A percentile compares a stretch with the other conserved stretches of the same genome.
These are phyloP conservation scores for Backusella psychrophila DNA, from an alignment of 192 early-diverging fungal species.

Conservation along the genomic window DNA sequence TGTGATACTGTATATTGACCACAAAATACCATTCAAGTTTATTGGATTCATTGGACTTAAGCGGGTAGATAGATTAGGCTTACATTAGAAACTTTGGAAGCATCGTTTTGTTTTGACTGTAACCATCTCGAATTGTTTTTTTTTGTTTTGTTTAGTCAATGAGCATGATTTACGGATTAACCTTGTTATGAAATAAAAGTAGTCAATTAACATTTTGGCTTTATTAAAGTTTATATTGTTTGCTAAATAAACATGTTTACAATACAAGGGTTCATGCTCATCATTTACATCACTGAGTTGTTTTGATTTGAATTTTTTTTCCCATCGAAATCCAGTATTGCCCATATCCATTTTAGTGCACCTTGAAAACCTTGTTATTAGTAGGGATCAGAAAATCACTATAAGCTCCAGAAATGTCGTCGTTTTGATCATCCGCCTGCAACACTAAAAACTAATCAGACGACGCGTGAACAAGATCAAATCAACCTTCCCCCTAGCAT, in stretches of 20 bases:
- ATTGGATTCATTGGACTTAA: not conserved
- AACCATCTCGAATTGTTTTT: not conserved
- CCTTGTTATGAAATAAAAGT: not conserved
- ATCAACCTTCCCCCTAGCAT: not conserved
- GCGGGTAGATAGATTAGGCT: constrained; percentile 1
- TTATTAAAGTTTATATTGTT: not conserved
- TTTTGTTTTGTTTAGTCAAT: not conserved
- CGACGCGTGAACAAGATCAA: constrained; percentile 7
- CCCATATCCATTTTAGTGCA: not conserved
- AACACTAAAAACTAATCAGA: constrained; percentile 6
- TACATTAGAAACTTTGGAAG: constrained; percentile 4
- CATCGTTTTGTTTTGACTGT: not conserved
- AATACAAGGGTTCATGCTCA: not conserved
- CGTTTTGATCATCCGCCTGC: constrained; percentile 5
- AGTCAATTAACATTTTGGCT: not conserved
- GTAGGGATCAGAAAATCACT: constrained; percentile 3
- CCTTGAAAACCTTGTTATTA: not conserved
- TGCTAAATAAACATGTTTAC: not conserved
- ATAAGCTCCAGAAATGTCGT: not conserved
- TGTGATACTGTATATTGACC: not conserved
- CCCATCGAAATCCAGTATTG: not conserved
- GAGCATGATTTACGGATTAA: not conserved
- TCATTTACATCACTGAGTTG: not conserved
- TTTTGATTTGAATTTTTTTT: constrained; percentile 2
- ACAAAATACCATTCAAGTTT: constrained; percentile 3